Evolutionary conservation across 306 rosid genomes (phyloP), one percentile per base, ranked within the genome.

Genomic region (Ormosia semicastrata): DNA sequence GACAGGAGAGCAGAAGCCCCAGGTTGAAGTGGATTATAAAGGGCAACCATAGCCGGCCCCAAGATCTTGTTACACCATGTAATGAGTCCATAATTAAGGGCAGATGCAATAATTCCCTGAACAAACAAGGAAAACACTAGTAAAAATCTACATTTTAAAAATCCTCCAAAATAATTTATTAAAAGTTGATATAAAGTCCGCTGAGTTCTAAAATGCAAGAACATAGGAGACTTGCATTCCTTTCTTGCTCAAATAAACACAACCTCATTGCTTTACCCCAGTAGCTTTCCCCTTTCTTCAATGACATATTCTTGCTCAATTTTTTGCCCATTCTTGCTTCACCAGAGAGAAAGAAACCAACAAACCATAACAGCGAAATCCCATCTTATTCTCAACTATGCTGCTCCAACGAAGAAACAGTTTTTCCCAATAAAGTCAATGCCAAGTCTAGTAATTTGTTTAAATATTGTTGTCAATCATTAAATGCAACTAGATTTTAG

Each of bases 41-140:
- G 97, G 77, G 99, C 96, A 66, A 95, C 98, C 91, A 95, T 85
- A 73, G 98, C 90, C 24, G 99, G 99, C 65, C 99, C 99, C 85
- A 95, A 81, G 73, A 95, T 92, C 86, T 92, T 95, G 85, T 95
- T 95, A 90, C 93, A 80, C 99, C 99, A 95, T 47, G 97, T 92
- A 75, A 93, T 75, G 66, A 95, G 93, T 83, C 99, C 99, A 88
- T 92, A 92, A 81, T 93, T 95, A 50, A 95, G 92, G 56, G 99
- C 99, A 76, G 99, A 95, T 59, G 99, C 95, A 49, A 93, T 80
- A 59, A 69, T 81, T 52, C 99, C 99, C 99, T 95, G 90, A 71
- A 87, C 37, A 81, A 69, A 58, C 13, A 77, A 68, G 52, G 68
- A 66, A 30, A 34, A 66, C 65, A 52, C n/a, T 8, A 53, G 64